phyloP scores from a whole-genome alignment of 192 early-diverging fungal species.

The Piromyces finnis region DNA sequence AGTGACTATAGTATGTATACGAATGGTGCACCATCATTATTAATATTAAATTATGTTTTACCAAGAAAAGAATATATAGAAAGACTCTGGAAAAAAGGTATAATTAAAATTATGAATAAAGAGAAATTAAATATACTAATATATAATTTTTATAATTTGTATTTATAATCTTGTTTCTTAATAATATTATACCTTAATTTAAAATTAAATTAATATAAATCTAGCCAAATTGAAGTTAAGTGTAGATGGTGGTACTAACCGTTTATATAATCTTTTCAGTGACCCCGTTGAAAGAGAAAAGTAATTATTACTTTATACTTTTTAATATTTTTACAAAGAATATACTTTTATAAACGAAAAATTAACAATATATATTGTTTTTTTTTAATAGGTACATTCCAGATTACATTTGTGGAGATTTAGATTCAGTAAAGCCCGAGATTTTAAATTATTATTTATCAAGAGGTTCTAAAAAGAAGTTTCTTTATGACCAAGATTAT shows the following conservation, averaged over 20 bases:
- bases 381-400: conserved; percentile 44
- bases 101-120: no score
- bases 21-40: background rate
- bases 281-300: conserved; percentile 14
- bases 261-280: conserved; percentile 49
- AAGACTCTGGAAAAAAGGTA: background rate
- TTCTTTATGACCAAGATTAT: background rate
- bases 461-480: background rate
- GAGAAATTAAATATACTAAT: no score
- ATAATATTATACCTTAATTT: no score
- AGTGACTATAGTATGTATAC: background rate
- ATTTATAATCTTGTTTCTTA: no score
- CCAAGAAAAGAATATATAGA: background rate
- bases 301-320: conserved; percentile 3
- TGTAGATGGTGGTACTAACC: conserved; percentile 83
- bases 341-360: no score
- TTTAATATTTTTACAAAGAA: no score
- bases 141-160: no score
- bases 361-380: no score
- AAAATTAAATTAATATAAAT: no score
- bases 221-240: conserved; percentile 41
- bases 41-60: background rate
- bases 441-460: conserved; percentile 45
- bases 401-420: conserved; percentile 63
- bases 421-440: conserved; percentile 54